These are phyloP conservation scores for Naganishia sp. DNA, from an alignment of 1,284 basidiomycete genomes.

Conservation along the genomic window DNA sequence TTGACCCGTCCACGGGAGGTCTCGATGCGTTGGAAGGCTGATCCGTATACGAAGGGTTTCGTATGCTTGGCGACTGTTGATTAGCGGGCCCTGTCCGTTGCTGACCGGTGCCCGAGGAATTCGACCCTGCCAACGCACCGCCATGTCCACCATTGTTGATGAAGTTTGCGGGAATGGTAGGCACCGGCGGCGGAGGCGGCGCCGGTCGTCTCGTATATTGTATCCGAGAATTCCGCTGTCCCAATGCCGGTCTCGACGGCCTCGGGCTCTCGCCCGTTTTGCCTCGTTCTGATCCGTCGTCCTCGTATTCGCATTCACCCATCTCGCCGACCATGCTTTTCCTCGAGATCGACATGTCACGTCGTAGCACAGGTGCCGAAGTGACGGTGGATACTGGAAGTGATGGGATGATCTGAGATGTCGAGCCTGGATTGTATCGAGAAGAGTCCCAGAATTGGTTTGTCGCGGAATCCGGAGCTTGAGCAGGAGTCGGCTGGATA, in stretches of 20 bases:
- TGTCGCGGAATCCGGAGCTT: neutral
- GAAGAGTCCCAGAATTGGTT: conserved; percentile 11
- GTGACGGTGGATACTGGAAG: conserved; percentile 17
- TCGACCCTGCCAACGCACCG: neutral
- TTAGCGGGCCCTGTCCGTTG: too few species aligned
- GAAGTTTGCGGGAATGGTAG: conserved; percentile 7
- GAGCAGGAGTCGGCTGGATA: too few species aligned
- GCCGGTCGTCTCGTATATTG: conserved; percentile 22
- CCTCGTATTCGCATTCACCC: conserved; percentile 20
- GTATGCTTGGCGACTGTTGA: too few species aligned
- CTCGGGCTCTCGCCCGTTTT: conserved; percentile 3
- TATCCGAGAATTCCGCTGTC: conserved; percentile 18
- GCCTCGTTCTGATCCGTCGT: neutral
- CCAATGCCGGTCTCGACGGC: neutral
- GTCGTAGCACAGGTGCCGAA: neutral
- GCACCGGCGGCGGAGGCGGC: conserved; percentile 20
- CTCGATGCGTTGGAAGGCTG: neutral
- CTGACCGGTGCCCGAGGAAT: neutral
- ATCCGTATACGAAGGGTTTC: neutral
- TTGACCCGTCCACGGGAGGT: neutral
- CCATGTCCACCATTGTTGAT: neutral
- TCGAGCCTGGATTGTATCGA: conserved; percentile 8
- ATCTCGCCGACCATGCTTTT: conserved; percentile 27
- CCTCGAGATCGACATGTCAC: conserved; percentile 24
- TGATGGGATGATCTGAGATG: conserved; percentile 22